Evolutionary conservation across 768 basidiomycete species (phyloP), one percentile per base, ranked within the genome.

Genomic region (Tylopilus felleus): DNA sequence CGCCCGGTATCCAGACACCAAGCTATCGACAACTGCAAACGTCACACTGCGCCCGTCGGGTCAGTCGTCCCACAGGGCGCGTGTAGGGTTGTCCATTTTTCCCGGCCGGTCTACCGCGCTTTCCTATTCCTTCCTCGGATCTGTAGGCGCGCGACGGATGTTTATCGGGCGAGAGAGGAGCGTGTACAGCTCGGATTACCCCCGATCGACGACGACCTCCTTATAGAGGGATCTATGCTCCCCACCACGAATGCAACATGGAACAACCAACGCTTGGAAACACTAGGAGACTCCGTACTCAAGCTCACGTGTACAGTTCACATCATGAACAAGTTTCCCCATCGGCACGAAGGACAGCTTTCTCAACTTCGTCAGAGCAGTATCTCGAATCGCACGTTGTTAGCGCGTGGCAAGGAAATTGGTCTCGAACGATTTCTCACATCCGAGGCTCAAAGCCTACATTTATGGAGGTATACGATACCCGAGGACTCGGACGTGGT

Each of bases 241-340:
- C 93, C 93, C 1, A 76, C 77, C 33, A 78, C 86, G 7, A 65
- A 64, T 31, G 77, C 82, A 8, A 78, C 80, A 9, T 91, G 82
- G 72, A 90, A 79, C 69, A 95, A 94, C 58, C 90, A 96, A 62
- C 82, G 90, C 1, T 67, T 95, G 51, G 93, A 96, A 67, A 93
- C 91, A 0, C 74, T 95, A 8, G 93, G 93, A 9, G 93, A 96
- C 63, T 81, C 86, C 0, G 89, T 93, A 1, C 75, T 93, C 40
- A 86, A 93, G 62, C 70, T 94, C 23, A 81, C 84, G 46, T 83
- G 84, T 4, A 87, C 86, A 21, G 83, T 92, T 3, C 82, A 93
- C 63, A 71, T 90, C 5, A 85, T 86, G 71, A 90, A 88, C 73
- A 81, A 79, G 57, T 91, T 79, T 61, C 88, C 89, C 0, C 77